Evolutionary conservation across 2,329 filamentous ascomycete species (phyloP).

Genomic region (Botryosphaeria agaves): DNA sequence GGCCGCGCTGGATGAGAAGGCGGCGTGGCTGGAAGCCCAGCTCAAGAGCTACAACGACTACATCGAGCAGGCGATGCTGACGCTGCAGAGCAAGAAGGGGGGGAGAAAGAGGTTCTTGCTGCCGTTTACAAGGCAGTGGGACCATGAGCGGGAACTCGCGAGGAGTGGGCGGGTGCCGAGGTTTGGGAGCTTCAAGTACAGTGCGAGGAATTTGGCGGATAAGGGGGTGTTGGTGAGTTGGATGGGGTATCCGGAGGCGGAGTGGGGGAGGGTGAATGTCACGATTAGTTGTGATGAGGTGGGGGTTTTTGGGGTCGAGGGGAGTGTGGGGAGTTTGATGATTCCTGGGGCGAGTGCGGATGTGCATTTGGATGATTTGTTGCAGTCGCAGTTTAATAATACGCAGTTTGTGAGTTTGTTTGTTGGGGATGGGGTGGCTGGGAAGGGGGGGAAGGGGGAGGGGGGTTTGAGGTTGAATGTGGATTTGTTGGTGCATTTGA

Average conservation of each 20-base stretch:
- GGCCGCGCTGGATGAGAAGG: conserved; percentile 64
- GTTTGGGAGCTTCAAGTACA: conserved; percentile 97
- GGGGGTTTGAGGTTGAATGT: conserved; percentile 67
- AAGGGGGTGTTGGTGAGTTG: conserved; percentile 92
- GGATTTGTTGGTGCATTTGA: conserved; percentile 85
- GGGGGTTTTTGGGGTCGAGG: conserved; percentile 84
- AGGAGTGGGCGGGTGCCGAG: conserved; percentile 85
- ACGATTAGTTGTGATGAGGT: conserved; percentile 91
- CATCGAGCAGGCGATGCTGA: conserved; percentile 96
- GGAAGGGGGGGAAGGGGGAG: conserved; percentile 6
- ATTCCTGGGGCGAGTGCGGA: conserved; percentile 83
- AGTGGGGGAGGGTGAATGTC: conserved; percentile 70
- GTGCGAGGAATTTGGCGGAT: conserved; percentile 69
- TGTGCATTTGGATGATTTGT: conserved; percentile 77
- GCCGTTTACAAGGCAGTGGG: conserved; percentile 97
- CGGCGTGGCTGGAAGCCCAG: conserved; percentile 83
- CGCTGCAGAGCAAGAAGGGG: conserved; percentile 79
- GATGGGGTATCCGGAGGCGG: conserved; percentile 62
- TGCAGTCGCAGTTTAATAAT: conserved; percentile 95
- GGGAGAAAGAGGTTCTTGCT: conserved; percentile 52
- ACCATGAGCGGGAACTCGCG: conserved; percentile 91
- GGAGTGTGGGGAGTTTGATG: conserved; percentile 81
- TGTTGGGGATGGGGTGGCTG: conserved; percentile 35
- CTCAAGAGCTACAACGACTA: conserved; percentile 98
- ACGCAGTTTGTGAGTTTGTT: conserved; percentile 94